Evolutionary conservation across 148 eudicot genomes (phyloP).

Genomic region (Rhododendron griersonianum): DNA sequence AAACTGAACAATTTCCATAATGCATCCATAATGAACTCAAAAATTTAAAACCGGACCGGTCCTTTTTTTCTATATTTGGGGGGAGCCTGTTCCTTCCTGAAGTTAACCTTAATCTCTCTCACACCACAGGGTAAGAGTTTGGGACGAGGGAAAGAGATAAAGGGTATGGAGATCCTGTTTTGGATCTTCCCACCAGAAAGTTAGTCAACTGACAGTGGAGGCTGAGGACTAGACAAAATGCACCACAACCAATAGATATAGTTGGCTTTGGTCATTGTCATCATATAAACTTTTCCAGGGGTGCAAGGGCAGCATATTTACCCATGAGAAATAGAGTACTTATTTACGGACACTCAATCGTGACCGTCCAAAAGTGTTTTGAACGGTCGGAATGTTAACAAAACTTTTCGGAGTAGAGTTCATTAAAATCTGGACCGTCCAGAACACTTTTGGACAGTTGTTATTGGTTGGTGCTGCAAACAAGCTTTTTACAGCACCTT

Average conservation of each 20-base stretch:
- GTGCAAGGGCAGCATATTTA: not conserved
- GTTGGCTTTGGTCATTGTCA: not conserved
- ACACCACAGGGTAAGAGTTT: not conserved
- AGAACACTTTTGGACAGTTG: too few species aligned
- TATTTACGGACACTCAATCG: too few species aligned
- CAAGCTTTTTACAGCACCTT: too few species aligned
- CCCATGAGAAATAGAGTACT: not conserved
- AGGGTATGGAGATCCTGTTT: not conserved
- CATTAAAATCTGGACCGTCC: too few species aligned
- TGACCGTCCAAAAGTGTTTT: too few species aligned
- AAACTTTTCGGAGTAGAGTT: too few species aligned
- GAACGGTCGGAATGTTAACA: too few species aligned
- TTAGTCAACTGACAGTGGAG: not conserved
- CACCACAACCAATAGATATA: not conserved
- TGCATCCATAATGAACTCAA: not conserved
- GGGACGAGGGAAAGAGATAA: not conserved
- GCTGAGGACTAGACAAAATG: not conserved
- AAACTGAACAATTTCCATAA: not conserved
- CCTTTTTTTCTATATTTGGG: too few species aligned
- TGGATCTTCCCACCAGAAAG: not conserved
- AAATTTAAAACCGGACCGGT: too few species aligned
- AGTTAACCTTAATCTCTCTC: too few species aligned
- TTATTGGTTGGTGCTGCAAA: too few species aligned
- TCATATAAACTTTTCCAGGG: not conserved
- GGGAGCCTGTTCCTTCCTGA: too few species aligned